Conservation (phyloP, 2,329 filamentous ascomycete species). For the Chaetoscypha palmicola region DNA sequence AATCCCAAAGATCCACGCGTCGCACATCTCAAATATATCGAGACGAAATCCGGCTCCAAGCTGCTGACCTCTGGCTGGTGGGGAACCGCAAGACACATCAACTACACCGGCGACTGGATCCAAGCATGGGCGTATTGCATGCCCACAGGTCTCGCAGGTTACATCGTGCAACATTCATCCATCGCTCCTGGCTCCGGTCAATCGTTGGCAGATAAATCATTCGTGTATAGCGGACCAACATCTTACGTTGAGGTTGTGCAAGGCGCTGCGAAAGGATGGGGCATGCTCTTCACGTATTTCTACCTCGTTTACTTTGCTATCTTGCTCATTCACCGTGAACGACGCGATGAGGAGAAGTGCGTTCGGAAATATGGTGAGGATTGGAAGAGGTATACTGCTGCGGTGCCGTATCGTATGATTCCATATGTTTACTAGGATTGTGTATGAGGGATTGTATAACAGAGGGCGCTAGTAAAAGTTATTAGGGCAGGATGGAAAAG, state of each 20-base stretch:
- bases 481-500: no score
- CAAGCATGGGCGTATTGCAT: constrained; percentile 88
- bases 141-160: constrained; percentile 79
- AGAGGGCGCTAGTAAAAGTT: no score
- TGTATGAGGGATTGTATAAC: no score
- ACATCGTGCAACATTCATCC: constrained; percentile 53
- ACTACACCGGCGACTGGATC: constrained; percentile 92
- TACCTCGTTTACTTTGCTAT: constrained; percentile 89
- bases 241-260: constrained; percentile 61
- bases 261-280: constrained; percentile 71
- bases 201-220: constrained; percentile 42
- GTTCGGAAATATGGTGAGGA: constrained; percentile 84
- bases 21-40: constrained; percentile 74
- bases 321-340: constrained; percentile 77
- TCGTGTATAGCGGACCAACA: constrained; percentile 42
- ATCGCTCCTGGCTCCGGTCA: constrained; percentile 44
- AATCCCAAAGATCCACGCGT: constrained; percentile 76
- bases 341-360: constrained; percentile 87
- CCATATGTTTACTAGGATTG: constrained; percentile 77
- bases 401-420: constrained; percentile 65
- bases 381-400: constrained; percentile 81
- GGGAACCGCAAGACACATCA: constrained; percentile 87
- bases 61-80: constrained; percentile 87
- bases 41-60: constrained; percentile 75
- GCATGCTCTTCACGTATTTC: constrained; percentile 86